Evolutionary conservation across 1,284 basidiomycete genomes (phyloP), one percentile per base, ranked within the genome.

Genomic region (Moesziomyces antarcticus): DNA sequence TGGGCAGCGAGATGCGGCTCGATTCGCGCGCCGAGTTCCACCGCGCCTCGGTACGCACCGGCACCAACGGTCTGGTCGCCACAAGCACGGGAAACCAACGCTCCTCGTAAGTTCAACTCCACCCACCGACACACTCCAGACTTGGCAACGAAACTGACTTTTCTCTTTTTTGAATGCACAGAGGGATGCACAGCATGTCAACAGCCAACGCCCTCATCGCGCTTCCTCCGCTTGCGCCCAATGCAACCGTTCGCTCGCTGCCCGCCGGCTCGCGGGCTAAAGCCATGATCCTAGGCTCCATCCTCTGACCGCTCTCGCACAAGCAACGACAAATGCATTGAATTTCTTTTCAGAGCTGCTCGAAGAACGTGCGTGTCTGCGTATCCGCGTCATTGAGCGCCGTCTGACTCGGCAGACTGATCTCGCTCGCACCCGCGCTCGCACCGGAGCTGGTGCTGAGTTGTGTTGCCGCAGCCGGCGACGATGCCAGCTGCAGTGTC

Each of bases 11-110:
- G 0, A 90, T 93, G 88, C 84, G 83, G 4, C 86, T 93, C 25
- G 92, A 94, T 80, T 83, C 90, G 11, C 86, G 93, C 4, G 89
- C 90, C 0, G 92, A 94, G 79, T 94, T 92, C 84, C 93, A 94
- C 82, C 89, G 92, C 14, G 92, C 90, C 1, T 79, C 89, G 30
- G 87, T 93, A 43, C 86, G 85, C 37, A 85, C 87, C 0, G 86
- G 85, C 0, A 81, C 86, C 10, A 73, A 75, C 0, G 71, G 85
- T 3, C 85, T 93, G 56, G 87, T 87, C 54, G 93, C 92, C 1
- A 88, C 87, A 71, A 93, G 62, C 45, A 81, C 79, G 0, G 79
- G 76, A 1, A 56, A 16, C 9, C 78, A 81, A 58, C 54, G 79
- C 20, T 79, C 77, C 48, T 72, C 66, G 61, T 74, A 46, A 47